Evolutionary conservation across 371 early-diverging fungal genomes (phyloP), one percentile per base, ranked within the genome.

Genomic region (Saksenaea vasiformis): DNA sequence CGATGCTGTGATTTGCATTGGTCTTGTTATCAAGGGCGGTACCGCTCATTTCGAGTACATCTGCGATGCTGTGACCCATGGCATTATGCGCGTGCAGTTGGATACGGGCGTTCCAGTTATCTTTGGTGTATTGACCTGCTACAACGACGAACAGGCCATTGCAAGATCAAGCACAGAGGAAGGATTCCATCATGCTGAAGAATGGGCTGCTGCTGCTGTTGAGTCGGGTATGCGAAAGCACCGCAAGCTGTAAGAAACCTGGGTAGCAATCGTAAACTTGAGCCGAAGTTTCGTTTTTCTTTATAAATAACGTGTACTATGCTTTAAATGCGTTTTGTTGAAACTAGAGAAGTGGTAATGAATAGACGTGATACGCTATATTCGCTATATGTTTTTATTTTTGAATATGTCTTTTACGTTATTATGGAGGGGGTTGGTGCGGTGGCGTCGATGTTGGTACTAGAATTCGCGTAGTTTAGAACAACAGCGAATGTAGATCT

Each of bases 11-110:
- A 93, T 98, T 63, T 88, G 92, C 62, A 89, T 98, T 68, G 98
- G 98, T 44, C 91, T 97, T 26, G 88, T 98, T 57, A 96, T 98
- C 85, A 98, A 97, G 87, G 98, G 98, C 53, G 85, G 85, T 58
- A 98, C 98, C 39, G 94, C 95, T 89, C 98, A 98, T 69, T 98
- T 96, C 84, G 98, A 97, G 77, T 98, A 98, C 75, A 98, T 98
- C 60, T 88, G 92, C 44, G 96, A 96, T 60, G 92, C 97, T 5
- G 91, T 91, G 3, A 87, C 88, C 57, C 92, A 95, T 36, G 98
- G 95, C 1, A 76, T 97, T 36, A 96, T 96, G 94, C 85, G 90
- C 24, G 95, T 97, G 19, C 92, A 94, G 13, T 76, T 98, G 58
- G 95, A 96, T 62, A 86, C 92, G 0, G 86, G 88, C 3, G 85